phyloP scores from a whole-genome alignment of 345 rosid species.

The Dimocarpus longan region DNA sequence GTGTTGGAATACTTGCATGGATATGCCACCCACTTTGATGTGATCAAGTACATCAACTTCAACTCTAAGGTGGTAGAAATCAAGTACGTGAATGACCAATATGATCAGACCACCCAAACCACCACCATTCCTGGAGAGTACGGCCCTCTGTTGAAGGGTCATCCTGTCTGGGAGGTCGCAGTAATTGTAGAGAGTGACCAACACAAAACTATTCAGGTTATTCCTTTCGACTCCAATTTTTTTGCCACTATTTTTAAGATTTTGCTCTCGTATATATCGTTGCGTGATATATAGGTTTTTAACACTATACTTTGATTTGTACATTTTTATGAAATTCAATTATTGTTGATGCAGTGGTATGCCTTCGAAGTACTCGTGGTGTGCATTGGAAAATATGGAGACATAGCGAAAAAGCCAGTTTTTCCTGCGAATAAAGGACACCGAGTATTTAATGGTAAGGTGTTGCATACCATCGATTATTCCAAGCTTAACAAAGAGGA shows the following conservation, averaged over 20 bases:
- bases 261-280: background rate
- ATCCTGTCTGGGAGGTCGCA: conserved; percentile 49
- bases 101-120: background rate
- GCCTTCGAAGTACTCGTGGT: conserved; percentile 48
- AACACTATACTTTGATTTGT: background rate
- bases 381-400: conserved; percentile 63
- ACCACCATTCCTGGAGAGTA: conserved; percentile 20
- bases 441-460: conserved; percentile 45
- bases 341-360: conserved; percentile 35
- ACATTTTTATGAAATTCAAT: background rate
- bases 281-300: background rate
- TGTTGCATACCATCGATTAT: conserved; percentile 57
- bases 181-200: conserved; percentile 22
- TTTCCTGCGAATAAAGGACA: conserved; percentile 44
- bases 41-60: conserved; percentile 39
- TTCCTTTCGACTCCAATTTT: too few relatives aligned
- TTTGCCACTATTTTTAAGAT: background rate
- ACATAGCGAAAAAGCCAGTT: conserved; percentile 39
- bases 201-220: conserved; percentile 34
- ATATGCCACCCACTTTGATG: conserved; percentile 47
- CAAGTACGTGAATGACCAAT: conserved; percentile 11
- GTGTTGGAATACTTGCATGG: conserved; percentile 41
- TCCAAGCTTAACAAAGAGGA: conserved; percentile 41
- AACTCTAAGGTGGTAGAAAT: conserved; percentile 44
- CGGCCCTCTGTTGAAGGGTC: conserved; percentile 32